A percentile compares a stretch with the other conserved stretches of the same genome.
phyloP scores from a whole-genome alignment of 2,329 filamentous ascomycete species.

The Scleromitrula shiraiana region DNA sequence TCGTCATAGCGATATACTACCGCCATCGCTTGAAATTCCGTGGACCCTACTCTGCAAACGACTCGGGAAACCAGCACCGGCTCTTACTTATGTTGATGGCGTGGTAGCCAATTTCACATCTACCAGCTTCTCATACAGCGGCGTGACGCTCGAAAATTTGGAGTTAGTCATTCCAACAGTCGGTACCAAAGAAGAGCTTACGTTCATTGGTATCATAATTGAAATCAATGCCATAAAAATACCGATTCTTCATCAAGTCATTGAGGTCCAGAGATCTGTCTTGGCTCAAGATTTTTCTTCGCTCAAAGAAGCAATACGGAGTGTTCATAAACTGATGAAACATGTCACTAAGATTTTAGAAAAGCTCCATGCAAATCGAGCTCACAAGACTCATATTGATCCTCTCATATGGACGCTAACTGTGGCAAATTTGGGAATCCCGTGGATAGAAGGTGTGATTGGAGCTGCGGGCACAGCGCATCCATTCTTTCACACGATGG shows the following conservation, averaged over 20 bases:
- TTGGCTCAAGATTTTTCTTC: conserved; percentile 1
- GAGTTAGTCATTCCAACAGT: neutral
- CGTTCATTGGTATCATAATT: neutral
- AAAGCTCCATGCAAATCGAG: neutral
- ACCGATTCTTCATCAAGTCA: neutral
- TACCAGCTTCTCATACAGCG: neutral
- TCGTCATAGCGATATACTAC: neutral
- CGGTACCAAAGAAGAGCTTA: neutral
- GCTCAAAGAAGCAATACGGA: neutral
- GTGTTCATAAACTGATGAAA: neutral
- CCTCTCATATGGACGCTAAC: neutral
- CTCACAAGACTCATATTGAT: neutral
- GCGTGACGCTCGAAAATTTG: neutral
- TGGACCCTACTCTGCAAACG: neutral
- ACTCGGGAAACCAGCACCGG: neutral
- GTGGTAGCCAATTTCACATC: neutral
- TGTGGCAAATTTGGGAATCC: neutral
- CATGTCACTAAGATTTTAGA: neutral
- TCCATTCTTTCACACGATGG: neutral
- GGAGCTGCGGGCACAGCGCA: neutral
- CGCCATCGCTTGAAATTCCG: neutral
- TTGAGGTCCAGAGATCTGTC: neutral
- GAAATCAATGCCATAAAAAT: neutral
- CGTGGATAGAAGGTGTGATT: neutral
- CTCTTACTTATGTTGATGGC: neutral